These are phyloP conservation scores for Paecilomyces sp. DNA, from an alignment of 2,329 filamentous ascomycete genomes.

Conservation along the genomic window DNA sequence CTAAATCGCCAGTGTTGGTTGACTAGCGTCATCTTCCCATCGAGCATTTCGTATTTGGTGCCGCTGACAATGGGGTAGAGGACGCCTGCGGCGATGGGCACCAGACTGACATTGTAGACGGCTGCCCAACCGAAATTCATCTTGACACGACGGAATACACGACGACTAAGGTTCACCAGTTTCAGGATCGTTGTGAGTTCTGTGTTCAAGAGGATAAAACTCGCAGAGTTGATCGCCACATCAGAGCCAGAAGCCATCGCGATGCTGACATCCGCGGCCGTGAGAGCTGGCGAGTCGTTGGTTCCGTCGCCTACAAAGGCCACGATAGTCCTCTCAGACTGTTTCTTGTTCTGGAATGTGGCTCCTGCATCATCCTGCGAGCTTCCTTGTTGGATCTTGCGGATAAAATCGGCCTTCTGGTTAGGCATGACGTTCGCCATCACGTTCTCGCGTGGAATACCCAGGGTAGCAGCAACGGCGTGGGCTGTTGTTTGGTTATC, in stretches of 20 bases:
- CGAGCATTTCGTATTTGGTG: conserved; percentile 24
- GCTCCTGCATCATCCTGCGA: conserved; percentile 55
- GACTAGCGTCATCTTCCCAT: conserved; percentile 24
- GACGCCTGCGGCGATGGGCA: conserved; percentile 75
- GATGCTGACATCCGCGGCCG: conserved; percentile 74
- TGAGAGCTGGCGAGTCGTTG: conserved; percentile 76
- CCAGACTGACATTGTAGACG: conserved; percentile 69
- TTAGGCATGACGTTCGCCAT: conserved; percentile 81
- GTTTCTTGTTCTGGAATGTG: conserved; percentile 10
- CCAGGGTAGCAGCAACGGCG: conserved; percentile 68
- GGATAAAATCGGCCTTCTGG: conserved; percentile 55
- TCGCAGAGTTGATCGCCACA: conserved; percentile 72
- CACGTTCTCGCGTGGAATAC: conserved; percentile 66
- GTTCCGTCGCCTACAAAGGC: conserved; percentile 85
- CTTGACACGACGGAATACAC: conserved; percentile 70
- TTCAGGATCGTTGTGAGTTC: conserved; percentile 64
- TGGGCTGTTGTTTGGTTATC: conserved; percentile 81
- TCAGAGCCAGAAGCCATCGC: conserved; percentile 75
- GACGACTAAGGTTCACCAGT: conserved; percentile 62
- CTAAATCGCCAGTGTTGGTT: conserved; percentile 39
- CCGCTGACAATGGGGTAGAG: conserved; percentile 55
- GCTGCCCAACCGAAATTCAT: conserved; percentile 83
- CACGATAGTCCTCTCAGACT: conserved; percentile 48
- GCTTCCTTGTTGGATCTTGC: conserved; percentile 24
- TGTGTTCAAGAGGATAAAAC: conserved; percentile 71